Conservation (phyloP, 2,329 filamentous ascomycete species). For the Fusarium sacchari region DNA sequence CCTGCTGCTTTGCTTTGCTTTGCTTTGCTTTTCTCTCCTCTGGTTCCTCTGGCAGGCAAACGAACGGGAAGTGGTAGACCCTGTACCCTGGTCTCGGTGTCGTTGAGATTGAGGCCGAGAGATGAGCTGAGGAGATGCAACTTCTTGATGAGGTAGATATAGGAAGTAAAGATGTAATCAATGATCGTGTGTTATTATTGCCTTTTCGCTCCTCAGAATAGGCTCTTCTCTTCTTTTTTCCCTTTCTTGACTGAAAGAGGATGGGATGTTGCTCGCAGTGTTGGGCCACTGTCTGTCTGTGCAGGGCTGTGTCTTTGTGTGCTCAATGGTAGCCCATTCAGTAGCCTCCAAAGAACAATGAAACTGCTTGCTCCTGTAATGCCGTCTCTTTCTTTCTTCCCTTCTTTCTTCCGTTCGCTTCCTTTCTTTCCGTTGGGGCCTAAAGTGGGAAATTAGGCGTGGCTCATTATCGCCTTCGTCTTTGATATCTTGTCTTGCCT, state of each 20-base stretch:
- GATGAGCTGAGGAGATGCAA: not conserved
- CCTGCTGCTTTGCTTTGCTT: not conserved
- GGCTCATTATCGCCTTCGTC: conserved; percentile 35
- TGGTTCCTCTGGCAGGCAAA: conserved; percentile 26
- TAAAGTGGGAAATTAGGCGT: conserved; percentile 27
- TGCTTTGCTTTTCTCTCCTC: not conserved
- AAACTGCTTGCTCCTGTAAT: conserved; percentile 23
- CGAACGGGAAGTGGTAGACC: conserved; percentile 24
- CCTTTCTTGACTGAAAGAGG: conserved; percentile 23
- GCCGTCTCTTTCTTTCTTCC: not conserved
- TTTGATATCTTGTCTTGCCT: conserved; percentile 29
- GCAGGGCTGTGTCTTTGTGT: conserved; percentile 36
- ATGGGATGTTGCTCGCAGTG: conserved; percentile 22
- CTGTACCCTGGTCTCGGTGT: conserved; percentile 15
- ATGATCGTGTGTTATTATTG: not conserved
- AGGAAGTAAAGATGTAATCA: conserved; percentile 7
- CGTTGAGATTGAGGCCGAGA: conserved; percentile 8
- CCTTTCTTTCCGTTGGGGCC: conserved; percentile 28
- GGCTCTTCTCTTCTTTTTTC: not conserved
- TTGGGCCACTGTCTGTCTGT: conserved; percentile 34
- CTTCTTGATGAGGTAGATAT: conserved; percentile 5
- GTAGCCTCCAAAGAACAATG: conserved; percentile 38
- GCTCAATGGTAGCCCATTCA: conserved; percentile 34
- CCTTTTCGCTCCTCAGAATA: not conserved
- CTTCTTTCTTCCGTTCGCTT: conserved; percentile 7